Evolutionary conservation across 2,329 filamentous ascomycete species (phyloP), one percentile per base, ranked within the genome.

Genomic region (Pseudogymnoascus sp.): DNA sequence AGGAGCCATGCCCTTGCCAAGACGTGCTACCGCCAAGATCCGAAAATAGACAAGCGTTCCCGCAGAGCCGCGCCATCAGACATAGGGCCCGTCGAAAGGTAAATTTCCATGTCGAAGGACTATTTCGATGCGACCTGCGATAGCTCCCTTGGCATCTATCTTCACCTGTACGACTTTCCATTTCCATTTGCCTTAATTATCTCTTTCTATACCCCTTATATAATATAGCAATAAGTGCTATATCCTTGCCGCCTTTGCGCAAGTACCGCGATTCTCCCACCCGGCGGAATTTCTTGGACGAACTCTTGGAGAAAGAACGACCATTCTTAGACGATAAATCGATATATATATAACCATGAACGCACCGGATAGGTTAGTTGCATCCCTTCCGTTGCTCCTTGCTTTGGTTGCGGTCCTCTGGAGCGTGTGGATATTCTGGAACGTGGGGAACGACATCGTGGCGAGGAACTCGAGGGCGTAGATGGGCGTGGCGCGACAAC

Each of bases 331-430:
- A 53, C 47, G 47, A 53, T 53, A 53, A 53, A 53, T 14, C 23
- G 44, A 53, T 53, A 53, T 53, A 53, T 53, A 53, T 53, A 53
- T 63, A 25, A 60, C 23, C 25, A 84, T 83, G 81, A 84, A 84
- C 73, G 79, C 79, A 16, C 79, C 79, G 68, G 79, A 80, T 66
- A 76, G 79, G 81, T 83, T 75, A 74, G 77, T 73, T 8, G 35
- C 61, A 63, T 53, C 47, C 47, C 62, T 59, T 63, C 62, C 62
- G 59, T 35, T 56, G 16, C 11, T 33, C 18, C 53, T 63, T 40
- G 56, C 25, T 50, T 59, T 62, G 47, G 40, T 69, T 68, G 44
- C 60, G 28, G 42, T 47, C 28, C 40, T 47, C 25, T 37, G 42
- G 59, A 38, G 47, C 28, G 28, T 53, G 21, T 63, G 53, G 44